These are phyloP conservation scores for Fusarium sacchari DNA, from an alignment of 2,329 filamentous ascomycete genomes.

Conservation along the genomic window DNA sequence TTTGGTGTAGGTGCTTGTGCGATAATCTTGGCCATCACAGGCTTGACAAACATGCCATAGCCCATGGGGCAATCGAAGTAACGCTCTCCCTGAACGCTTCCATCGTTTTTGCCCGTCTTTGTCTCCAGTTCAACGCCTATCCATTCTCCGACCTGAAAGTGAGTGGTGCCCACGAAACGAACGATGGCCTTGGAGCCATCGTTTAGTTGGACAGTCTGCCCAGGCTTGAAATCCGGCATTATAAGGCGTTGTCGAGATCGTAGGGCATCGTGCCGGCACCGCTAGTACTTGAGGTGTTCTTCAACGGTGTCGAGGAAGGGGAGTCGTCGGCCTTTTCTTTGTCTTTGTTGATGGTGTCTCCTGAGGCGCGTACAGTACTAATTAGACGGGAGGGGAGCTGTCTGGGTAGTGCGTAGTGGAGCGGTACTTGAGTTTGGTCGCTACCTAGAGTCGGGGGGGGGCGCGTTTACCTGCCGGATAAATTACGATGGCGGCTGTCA, in stretches of 20 bases:
- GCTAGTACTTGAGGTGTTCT: slow-evolving; percentile 4
- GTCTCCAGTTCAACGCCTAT: slow-evolving; percentile 89
- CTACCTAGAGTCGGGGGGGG: slow-evolving; percentile 20
- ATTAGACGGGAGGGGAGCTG: slow-evolving; percentile 31
- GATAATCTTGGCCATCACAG: slow-evolving; percentile 71
- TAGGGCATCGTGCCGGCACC: slow-evolving; percentile 48
- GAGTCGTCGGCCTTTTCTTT: neutral
- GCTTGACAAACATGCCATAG: slow-evolving; percentile 85
- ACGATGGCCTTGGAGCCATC: slow-evolving; percentile 82
- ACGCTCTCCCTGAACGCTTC: slow-evolving; percentile 83
- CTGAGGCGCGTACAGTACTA: slow-evolving; percentile 36
- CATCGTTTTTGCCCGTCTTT: slow-evolving; percentile 90
- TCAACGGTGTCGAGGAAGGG: neutral
- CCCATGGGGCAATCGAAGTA: slow-evolving; percentile 89
- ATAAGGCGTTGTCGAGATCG: slow-evolving; percentile 35
- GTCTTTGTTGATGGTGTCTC: slow-evolving; percentile 25
- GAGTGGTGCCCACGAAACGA: slow-evolving; percentile 82
- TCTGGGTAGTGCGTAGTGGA: slow-evolving; percentile 14
- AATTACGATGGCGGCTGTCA: slow-evolving; percentile 43
- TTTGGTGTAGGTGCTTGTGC: slow-evolving; percentile 57
- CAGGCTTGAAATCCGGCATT: slow-evolving; percentile 68
- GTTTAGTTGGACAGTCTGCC: slow-evolving; percentile 81
- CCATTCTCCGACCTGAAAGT: slow-evolving; percentile 86
- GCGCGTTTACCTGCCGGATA: slow-evolving; percentile 44
- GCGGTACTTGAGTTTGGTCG: slow-evolving; percentile 7